phyloP scores from a whole-genome alignment of 2,329 filamentous ascomycete species.

The Aphanocladium album region DNA sequence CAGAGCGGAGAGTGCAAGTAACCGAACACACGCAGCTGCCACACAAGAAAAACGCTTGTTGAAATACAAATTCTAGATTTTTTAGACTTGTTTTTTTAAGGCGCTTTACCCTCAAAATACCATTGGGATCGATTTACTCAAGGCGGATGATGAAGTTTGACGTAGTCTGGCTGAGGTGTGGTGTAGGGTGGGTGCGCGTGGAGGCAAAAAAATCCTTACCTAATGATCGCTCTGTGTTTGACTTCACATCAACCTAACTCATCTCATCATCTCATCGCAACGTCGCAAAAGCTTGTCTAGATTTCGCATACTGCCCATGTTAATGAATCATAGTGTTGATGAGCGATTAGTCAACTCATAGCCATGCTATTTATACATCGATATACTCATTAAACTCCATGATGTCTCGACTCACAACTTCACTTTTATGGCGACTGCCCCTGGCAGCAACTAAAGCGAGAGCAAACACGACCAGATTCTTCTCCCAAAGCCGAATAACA shows the following conservation, averaged over 20 bases:
- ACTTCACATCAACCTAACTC: neutral
- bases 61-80: too few species aligned
- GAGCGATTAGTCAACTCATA: neutral
- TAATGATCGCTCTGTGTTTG: neutral
- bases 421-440: neutral
- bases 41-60: too few species aligned
- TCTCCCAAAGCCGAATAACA: neutral
- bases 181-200: neutral
- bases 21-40: too few species aligned
- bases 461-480: neutral
- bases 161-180: neutral
- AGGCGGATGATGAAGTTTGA: neutral
- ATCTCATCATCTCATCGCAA: neutral
- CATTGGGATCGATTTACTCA: too few species aligned
- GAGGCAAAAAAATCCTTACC: slow-evolving; percentile 2
- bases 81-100: too few species aligned
- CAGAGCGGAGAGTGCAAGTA: too few species aligned
- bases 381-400: neutral
- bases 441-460: neutral
- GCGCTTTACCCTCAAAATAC: too few species aligned
- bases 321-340: neutral
- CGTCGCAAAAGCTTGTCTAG: neutral
- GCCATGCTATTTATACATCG: neutral
- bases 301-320: neutral
- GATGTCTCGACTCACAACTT: neutral